Percentiles rank a stretch among this genome's conserved stretches.
Conservation (phyloP, 106 monocot species). For the Phalaenopsis aphrodite region DNA sequence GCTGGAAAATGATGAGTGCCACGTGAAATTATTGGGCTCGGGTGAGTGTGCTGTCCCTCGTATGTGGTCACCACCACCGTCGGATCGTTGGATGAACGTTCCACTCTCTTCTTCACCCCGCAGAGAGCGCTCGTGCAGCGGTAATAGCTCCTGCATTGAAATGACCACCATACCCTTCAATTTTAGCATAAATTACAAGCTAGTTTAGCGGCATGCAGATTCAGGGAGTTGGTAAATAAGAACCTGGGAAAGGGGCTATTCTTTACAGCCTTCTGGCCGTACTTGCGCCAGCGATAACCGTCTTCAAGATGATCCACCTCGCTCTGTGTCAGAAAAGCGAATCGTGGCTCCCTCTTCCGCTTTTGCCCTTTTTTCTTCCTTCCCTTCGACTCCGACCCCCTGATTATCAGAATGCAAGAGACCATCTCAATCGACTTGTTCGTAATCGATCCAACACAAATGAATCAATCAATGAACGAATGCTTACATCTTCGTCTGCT, state of each 20-base stretch:
- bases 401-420: not conserved
- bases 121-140: constrained; percentile 60
- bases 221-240: not conserved
- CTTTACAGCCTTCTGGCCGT: constrained; percentile 85
- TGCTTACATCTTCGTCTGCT: not conserved
- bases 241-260: constrained; percentile 77
- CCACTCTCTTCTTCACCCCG: constrained; percentile 77
- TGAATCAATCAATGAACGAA: not conserved
- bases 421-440: not conserved
- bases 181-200: no score
- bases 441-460: not conserved
- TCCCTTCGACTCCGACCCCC: not conserved
- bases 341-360: constrained; percentile 52
- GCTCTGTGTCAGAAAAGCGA: constrained; percentile 81
- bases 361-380: constrained; percentile 59
- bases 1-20: constrained; percentile 8
- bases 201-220: no score
- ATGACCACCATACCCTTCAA: not conserved
- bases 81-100: constrained; percentile 48
- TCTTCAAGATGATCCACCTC: constrained; percentile 76
- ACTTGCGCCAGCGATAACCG: constrained; percentile 83
- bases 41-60: constrained; percentile 75
- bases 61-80: constrained; percentile 68
- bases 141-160: constrained; percentile 62
- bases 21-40: constrained; percentile 32